Conservation (phyloP, 1,284 basidiomycete genomes). For the Leccinum subatratum region DNA sequence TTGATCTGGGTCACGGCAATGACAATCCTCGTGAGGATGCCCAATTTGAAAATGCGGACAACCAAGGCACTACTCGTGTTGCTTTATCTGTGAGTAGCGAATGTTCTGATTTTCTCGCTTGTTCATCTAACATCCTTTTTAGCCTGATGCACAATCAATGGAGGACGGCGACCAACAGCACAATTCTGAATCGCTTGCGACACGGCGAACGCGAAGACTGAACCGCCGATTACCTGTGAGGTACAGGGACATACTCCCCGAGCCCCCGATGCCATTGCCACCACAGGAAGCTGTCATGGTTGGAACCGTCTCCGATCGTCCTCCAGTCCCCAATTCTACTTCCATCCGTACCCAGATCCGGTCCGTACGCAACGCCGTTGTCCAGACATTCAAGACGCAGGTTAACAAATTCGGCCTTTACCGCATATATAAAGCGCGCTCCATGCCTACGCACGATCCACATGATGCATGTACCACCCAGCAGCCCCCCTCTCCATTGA, state of each 20-base stretch:
- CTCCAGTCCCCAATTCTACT: background rate
- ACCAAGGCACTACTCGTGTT: background rate
- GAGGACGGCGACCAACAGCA: background rate
- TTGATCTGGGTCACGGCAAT: background rate
- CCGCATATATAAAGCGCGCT: background rate
- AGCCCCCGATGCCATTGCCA: background rate
- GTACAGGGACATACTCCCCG: conserved; percentile 1
- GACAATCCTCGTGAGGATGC: background rate
- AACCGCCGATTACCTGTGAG: background rate
- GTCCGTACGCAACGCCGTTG: background rate
- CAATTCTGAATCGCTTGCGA: background rate
- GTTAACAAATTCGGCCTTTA: conserved; percentile 1
- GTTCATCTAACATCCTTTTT: background rate
- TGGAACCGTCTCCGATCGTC: no score
- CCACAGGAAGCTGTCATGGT: background rate
- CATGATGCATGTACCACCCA: background rate
- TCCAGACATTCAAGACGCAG: background rate
- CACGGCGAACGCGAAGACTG: background rate
- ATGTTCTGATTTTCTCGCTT: background rate
- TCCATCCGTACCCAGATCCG: no score
- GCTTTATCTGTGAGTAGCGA: background rate
- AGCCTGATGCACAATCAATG: background rate
- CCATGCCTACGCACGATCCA: background rate
- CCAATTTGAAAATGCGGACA: background rate
- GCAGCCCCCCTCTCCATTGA: background rate